Conservation (phyloP, 139 green algal species). For the Coelastrella sp. region DNA sequence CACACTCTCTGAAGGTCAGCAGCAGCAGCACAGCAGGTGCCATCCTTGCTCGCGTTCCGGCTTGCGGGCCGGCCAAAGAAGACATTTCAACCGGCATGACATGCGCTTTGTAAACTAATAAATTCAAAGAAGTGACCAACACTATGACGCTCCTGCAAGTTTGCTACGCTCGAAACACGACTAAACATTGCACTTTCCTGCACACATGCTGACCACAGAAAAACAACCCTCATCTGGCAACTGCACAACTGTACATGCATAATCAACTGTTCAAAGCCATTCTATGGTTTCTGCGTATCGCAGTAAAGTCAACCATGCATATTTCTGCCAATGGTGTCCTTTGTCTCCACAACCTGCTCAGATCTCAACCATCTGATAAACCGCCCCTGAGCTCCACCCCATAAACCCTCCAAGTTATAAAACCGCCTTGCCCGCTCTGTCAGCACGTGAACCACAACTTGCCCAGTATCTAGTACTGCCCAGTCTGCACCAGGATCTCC, state of each 20-base stretch:
- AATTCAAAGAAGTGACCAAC: no score
- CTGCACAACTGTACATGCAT: background rate
- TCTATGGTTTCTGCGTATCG: no score
- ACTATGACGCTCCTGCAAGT: no score
- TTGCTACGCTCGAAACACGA: no score
- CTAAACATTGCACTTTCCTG: no score
- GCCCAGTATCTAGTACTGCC: slow-evolving; percentile 33
- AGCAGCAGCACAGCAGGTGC: no score
- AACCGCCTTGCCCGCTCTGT: slow-evolving; percentile 46
- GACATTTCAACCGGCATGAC: no score
- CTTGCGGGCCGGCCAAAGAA: no score
- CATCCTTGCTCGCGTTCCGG: no score
- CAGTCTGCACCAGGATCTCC: slow-evolving; percentile 29
- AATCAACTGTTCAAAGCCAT: no score
- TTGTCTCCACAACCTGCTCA: slow-evolving; percentile 10
- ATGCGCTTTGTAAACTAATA: no score
- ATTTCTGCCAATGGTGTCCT: slow-evolving; percentile 28
- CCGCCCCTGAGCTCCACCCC: background rate
- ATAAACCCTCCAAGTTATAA: slow-evolving; percentile 52
- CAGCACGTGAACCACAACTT: slow-evolving; percentile 53
- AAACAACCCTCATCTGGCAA: background rate
- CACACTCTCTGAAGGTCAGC: no score
- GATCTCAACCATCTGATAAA: slow-evolving; percentile 19
- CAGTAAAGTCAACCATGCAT: background rate
- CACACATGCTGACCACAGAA: background rate